phyloP scores from a whole-genome alignment of 148 eudicot species.

The Dianthus caryophyllus region DNA sequence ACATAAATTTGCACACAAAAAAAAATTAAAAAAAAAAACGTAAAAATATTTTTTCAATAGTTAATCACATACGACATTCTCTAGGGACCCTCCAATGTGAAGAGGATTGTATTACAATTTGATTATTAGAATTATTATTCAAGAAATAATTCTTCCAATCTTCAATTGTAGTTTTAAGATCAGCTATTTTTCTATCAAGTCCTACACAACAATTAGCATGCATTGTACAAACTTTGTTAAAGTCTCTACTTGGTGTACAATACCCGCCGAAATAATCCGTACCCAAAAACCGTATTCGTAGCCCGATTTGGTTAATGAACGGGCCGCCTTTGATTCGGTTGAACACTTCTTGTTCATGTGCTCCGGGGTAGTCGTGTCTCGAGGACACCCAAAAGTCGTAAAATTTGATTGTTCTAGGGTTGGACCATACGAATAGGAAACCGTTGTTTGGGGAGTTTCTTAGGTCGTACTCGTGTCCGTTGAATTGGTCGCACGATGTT shows the following conservation, averaged over 20 bases:
- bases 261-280: slow-evolving; percentile 50
- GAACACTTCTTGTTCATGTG: slow-evolving; percentile 44
- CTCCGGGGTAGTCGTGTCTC: slow-evolving; percentile 23
- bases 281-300: slow-evolving; percentile 43
- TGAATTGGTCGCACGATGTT: slow-evolving; percentile 44
- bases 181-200: slow-evolving; percentile 41
- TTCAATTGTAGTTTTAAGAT: slow-evolving; percentile 39
- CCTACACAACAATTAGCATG: slow-evolving; percentile 76
- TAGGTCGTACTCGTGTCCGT: slow-evolving; percentile 28
- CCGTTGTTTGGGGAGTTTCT: slow-evolving; percentile 45
- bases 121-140: no score
- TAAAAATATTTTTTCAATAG: neutral
- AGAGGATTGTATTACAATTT: slow-evolving; percentile 9
- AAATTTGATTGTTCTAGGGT: slow-evolving; percentile 32
- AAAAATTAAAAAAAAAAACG: no score
- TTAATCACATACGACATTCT: slow-evolving; percentile 26
- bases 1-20: no score
- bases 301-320: slow-evolving; percentile 24
- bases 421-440: slow-evolving; percentile 44
- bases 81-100: slow-evolving; percentile 44
- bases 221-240: slow-evolving; percentile 57
- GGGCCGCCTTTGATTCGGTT: slow-evolving; percentile 35
- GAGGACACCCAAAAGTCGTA: slow-evolving; percentile 39
- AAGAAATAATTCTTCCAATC: slow-evolving; percentile 54
- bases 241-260: slow-evolving; percentile 47